Conservation (phyloP, 305 asterid species). For the Fraxinus paxiana region DNA sequence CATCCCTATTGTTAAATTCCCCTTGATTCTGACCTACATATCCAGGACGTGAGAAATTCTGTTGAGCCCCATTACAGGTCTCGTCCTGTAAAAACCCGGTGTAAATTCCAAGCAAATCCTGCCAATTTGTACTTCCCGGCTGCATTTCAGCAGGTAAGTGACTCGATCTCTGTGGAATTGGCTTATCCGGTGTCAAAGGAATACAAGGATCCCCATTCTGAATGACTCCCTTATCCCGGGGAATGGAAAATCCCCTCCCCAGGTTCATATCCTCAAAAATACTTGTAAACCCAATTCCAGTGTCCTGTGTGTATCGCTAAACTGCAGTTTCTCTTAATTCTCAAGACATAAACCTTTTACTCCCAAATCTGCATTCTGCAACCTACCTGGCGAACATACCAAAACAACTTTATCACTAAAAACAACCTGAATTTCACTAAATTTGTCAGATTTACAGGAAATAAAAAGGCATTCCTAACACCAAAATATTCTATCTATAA, state of each 20-base stretch:
- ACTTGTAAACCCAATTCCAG: conserved; percentile 10
- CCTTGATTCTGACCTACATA: conserved; percentile 1
- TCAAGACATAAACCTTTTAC: neutral
- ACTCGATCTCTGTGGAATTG: conserved; percentile 26
- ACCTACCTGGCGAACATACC: conserved; percentile 10
- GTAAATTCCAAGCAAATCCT: conserved; percentile 45
- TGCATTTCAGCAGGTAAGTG: conserved; percentile 27
- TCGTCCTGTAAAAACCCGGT: conserved; percentile 34
- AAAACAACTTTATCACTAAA: conserved; percentile 1
- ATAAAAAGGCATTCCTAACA: conserved; percentile 20
- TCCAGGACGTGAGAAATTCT: conserved; percentile 18
- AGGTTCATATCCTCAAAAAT: conserved; percentile 41
- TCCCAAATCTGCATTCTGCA: conserved; percentile 3
- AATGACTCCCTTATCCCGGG: conserved; percentile 36
- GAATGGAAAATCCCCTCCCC: conserved; percentile 48
- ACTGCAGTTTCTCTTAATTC: conserved; percentile 2
- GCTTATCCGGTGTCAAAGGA: conserved; percentile 48
- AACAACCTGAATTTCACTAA: neutral
- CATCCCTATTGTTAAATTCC: conserved; percentile 18
- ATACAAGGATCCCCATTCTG: conserved; percentile 42
- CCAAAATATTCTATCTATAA: neutral
- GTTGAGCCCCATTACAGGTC: conserved; percentile 22
- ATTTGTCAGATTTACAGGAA: conserved; percentile 17
- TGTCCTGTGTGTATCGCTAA: neutral
- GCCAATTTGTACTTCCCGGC: conserved; percentile 37